phyloP scores from a whole-genome alignment of 2,329 filamentous ascomycete genomes.

The Fusarium aywerte region DNA sequence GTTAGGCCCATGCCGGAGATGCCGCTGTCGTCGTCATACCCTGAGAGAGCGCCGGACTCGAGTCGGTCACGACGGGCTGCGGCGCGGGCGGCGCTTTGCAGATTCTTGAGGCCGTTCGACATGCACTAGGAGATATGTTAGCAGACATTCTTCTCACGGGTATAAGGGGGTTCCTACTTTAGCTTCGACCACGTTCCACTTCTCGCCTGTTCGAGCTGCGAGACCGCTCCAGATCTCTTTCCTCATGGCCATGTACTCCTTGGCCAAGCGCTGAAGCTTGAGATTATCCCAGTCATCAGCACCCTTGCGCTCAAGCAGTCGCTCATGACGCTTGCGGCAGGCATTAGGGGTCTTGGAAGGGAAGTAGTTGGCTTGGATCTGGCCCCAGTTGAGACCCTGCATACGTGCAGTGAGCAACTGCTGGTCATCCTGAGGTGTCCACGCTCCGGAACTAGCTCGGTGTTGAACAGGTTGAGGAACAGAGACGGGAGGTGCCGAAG shows the following conservation, averaged over 20 bases:
- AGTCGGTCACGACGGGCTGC: slow-evolving; percentile 72
- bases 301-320: slow-evolving; percentile 79
- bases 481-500: slow-evolving; percentile 49
- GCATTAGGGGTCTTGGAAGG: slow-evolving; percentile 82
- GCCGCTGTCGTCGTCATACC: slow-evolving; percentile 77
- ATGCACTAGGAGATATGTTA: slow-evolving; percentile 70
- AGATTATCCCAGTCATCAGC: slow-evolving; percentile 82
- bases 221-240: slow-evolving; percentile 85
- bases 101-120: slow-evolving; percentile 84
- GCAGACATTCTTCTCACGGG: neutral
- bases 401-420: slow-evolving; percentile 76
- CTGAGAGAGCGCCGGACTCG: slow-evolving; percentile 56
- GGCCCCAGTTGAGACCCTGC: slow-evolving; percentile 83
- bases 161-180: slow-evolving; percentile 59
- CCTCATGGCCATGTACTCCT: slow-evolving; percentile 81
- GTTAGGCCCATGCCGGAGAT: slow-evolving; percentile 71
- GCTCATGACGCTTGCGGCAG: slow-evolving; percentile 88
- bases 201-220: slow-evolving; percentile 80
- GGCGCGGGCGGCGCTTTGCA: slow-evolving; percentile 75
- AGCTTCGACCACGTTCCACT: slow-evolving; percentile 76
- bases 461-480: slow-evolving; percentile 59
- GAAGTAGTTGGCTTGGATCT: slow-evolving; percentile 81
- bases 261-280: slow-evolving; percentile 78
- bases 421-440: slow-evolving; percentile 80
- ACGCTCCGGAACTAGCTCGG: slow-evolving; percentile 72